phyloP scores from a whole-genome alignment of 257 asterid genomes.

The Solanum phureja region DNA sequence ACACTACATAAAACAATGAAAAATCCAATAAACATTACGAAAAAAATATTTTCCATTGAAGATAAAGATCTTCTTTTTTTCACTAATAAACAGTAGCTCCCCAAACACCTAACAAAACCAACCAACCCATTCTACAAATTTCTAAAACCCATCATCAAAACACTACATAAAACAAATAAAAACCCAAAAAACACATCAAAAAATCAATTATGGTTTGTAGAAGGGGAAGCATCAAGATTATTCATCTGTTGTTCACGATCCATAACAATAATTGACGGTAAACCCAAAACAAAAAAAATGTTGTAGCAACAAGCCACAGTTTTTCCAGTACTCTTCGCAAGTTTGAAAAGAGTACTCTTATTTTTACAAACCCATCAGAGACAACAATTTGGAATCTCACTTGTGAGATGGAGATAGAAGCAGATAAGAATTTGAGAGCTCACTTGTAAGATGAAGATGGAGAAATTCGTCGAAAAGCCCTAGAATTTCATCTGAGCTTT shows the following conservation, averaged over 20 bases:
- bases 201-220: not conserved
- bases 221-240: conserved; percentile 5
- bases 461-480: too few relatives aligned
- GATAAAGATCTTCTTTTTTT: conserved; percentile 22
- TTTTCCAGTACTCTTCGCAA: conserved; percentile 21
- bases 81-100: too few relatives aligned
- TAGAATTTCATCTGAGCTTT: too few relatives aligned
- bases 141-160: too few relatives aligned
- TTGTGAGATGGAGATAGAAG: too few relatives aligned
- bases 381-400: too few relatives aligned
- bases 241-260: not conserved
- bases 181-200: too few relatives aligned
- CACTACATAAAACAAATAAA: too few relatives aligned
- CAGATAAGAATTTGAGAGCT: too few relatives aligned
- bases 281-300: not conserved
- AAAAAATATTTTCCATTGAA: not conserved
- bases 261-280: not conserved
- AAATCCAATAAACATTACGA: not conserved
- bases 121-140: too few relatives aligned
- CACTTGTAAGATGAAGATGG: too few relatives aligned
- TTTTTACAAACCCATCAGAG: too few relatives aligned
- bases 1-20: not conserved
- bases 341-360: not conserved
- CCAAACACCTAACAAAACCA: not conserved
- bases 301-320: not conserved